Evolutionary conservation across 257 asterid genomes (phyloP).

Genomic region (Ajuga chamaepitys): DNA sequence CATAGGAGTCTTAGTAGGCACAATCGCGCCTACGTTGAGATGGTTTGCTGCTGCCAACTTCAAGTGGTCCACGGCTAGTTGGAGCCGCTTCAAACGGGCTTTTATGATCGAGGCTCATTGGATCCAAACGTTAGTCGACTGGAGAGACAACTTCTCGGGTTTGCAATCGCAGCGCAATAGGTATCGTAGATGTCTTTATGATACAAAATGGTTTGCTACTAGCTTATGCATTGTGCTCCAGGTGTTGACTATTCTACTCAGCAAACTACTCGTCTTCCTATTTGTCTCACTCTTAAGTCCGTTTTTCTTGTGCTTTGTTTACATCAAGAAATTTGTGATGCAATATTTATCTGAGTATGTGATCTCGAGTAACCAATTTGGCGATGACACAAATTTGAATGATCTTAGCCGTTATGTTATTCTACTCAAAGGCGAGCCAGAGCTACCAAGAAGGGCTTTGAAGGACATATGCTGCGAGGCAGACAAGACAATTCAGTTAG

Average conservation of each 20-base stretch:
- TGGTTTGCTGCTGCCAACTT: constrained; percentile 10
- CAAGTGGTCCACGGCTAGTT: not conserved
- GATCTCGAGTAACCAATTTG: too few relatives aligned
- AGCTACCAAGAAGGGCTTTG: constrained; percentile 16
- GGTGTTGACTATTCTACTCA: not conserved
- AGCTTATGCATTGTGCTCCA: constrained; percentile 14
- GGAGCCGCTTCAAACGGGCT: not conserved
- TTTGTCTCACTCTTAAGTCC: not conserved
- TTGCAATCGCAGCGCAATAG: not conserved
- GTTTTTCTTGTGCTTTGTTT: not conserved
- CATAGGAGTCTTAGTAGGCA: constrained; percentile 15
- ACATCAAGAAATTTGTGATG: not conserved
- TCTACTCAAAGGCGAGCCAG: constrained; percentile 28
- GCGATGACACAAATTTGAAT: not conserved
- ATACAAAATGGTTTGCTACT: not conserved
- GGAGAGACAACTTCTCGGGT: constrained; percentile 17
- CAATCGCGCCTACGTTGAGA: constrained; percentile 18
- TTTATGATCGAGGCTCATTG: constrained; percentile 6
- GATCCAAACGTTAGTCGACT: constrained; percentile 14
- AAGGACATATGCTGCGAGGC: not conserved
- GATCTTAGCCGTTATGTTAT: constrained; percentile 14
- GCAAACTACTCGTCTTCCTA: constrained; percentile 6
- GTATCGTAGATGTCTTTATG: not conserved
- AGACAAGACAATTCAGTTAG: not conserved
- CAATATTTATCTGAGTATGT: too few relatives aligned